Evolutionary conservation across 306 rosid genomes (phyloP).

Genomic region (Cicer yamashitae): DNA sequence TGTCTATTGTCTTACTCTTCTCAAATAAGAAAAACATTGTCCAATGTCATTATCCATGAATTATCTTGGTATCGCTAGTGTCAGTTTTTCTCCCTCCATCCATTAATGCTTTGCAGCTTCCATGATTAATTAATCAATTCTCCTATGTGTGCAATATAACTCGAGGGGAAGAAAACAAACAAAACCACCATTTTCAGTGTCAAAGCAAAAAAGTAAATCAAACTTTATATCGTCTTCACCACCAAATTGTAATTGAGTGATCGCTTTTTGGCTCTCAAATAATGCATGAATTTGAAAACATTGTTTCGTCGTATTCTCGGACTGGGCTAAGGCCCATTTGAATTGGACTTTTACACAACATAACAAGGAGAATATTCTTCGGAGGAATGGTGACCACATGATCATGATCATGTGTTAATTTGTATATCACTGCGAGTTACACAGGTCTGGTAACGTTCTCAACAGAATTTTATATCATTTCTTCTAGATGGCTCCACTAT

Average conservation of each 20-base stretch:
- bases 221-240: too few relatives aligned
- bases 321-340: too few relatives aligned
- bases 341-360: too few relatives aligned
- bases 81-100: slow-evolving; percentile 49
- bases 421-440: too few relatives aligned
- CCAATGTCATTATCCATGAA: slow-evolving; percentile 49
- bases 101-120: slow-evolving; percentile 42
- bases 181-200: slow-evolving; percentile 31
- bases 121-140: slow-evolving; percentile 45
- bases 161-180: slow-evolving; percentile 47
- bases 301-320: not conserved
- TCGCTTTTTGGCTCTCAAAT: not conserved
- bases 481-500: too few relatives aligned
- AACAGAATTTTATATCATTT: too few relatives aligned
- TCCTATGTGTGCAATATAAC: slow-evolving; percentile 43
- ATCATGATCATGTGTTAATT: too few relatives aligned
- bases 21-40: slow-evolving; percentile 31
- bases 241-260: too few relatives aligned
- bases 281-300: slow-evolving; percentile 33
- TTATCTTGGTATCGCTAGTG: slow-evolving; percentile 45
- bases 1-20: slow-evolving; percentile 58
- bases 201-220: not conserved
- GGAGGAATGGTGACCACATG: too few relatives aligned
- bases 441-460: too few relatives aligned
- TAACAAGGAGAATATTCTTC: too few relatives aligned